Conservation (phyloP, 192 early-diverging fungal genomes). For the Helicostylum pulchrum region DNA sequence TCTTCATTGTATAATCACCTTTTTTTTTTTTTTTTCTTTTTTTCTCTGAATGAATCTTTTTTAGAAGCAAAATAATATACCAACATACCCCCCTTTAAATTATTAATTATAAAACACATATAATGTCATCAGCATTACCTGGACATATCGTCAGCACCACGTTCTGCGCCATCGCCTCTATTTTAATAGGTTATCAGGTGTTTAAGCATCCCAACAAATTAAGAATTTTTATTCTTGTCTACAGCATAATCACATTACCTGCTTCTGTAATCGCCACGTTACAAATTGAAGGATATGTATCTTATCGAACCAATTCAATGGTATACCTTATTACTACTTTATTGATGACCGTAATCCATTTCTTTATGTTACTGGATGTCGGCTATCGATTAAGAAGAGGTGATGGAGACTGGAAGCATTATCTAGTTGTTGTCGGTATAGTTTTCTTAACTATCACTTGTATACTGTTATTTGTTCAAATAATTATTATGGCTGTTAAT, state of each 20-base stretch:
- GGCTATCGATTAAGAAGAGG: constrained; percentile 2
- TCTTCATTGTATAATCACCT: too few relatives aligned
- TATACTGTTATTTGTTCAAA: background rate
- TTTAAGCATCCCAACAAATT: constrained; percentile 9
- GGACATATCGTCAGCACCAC: background rate
- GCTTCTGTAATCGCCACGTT: constrained; percentile 10
- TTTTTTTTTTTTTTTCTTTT: too few relatives aligned
- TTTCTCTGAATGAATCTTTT: too few relatives aligned
- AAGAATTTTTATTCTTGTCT: constrained; percentile 10
- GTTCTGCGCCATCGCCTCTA: background rate
- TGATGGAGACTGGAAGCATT: background rate
- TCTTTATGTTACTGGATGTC: constrained; percentile 12
- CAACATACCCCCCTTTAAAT: too few relatives aligned
- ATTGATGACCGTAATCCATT: constrained; percentile 5
- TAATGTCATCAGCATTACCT: background rate
- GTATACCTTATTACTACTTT: constrained; percentile 5
- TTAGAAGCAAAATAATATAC: too few relatives aligned
- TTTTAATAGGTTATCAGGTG: constrained; percentile 3
- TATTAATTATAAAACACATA: too few relatives aligned
- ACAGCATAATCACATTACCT: constrained; percentile 5
- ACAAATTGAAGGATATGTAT: background rate
- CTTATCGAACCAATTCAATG: background rate
- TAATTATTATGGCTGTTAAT: background rate
- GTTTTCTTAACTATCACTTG: background rate
- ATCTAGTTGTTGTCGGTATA: background rate